Percentiles rank a stretch among this genome's conserved stretches.
Conservation (phyloP, 2,329 filamentous ascomycete genomes). For the Parascedosporium putredinis region DNA sequence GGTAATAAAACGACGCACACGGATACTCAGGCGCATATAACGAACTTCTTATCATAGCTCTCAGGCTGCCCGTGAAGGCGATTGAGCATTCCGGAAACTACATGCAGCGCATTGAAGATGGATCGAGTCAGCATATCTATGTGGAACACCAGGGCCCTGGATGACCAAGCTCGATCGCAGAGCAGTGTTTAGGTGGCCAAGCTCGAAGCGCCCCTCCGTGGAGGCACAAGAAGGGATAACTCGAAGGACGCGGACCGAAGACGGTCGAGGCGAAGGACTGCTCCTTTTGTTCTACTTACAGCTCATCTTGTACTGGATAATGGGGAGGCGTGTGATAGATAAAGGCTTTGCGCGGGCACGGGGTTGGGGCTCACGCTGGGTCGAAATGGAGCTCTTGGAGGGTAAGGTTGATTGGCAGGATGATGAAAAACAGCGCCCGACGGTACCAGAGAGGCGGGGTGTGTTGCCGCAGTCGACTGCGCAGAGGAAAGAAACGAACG, state of each 20-base stretch:
- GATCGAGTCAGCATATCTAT: background rate
- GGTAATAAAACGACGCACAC: background rate
- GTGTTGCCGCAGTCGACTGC: background rate
- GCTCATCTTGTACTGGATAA: constrained; percentile 22
- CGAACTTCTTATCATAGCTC: constrained; percentile 96
- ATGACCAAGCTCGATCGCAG: too few relatives aligned
- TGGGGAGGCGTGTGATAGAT: constrained; percentile 3
- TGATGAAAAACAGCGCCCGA: background rate
- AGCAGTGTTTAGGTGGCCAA: too few relatives aligned
- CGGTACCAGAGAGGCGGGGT: background rate
- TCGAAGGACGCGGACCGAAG: too few relatives aligned
- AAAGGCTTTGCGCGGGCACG: background rate
- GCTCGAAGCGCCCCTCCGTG: too few relatives aligned
- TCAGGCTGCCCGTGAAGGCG: constrained; percentile 94
- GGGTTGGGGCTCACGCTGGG: background rate
- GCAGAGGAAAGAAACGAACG: background rate
- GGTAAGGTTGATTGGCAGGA: constrained; percentile 3
- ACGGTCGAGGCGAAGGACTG: too few relatives aligned
- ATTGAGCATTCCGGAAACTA: constrained; percentile 88
- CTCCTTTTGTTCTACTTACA: too few relatives aligned
- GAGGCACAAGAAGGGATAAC: too few relatives aligned
- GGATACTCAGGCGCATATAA: constrained; percentile 8
- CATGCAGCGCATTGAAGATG: background rate
- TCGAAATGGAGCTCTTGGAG: background rate
- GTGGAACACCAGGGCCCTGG: too few relatives aligned